Conservation (phyloP, 2,329 filamentous ascomycete genomes). For the Colletotrichum sp. region DNA sequence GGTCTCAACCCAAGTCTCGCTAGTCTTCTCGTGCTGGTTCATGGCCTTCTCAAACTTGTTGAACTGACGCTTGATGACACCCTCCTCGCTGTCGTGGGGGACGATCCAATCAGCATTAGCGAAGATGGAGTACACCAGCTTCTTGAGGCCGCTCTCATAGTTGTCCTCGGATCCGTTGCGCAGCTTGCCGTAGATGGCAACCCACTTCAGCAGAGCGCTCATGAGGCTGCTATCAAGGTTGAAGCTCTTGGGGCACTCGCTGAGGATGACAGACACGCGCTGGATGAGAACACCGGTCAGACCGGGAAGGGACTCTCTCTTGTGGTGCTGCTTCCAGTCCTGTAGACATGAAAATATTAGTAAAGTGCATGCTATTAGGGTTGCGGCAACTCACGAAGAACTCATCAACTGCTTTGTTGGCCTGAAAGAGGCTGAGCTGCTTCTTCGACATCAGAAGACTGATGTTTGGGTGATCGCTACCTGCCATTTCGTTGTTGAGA, state of each 20-base stretch:
- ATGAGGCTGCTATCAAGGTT: neutral
- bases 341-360: neutral
- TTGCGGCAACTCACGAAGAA: neutral
- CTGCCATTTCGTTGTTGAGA: neutral
- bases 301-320: neutral
- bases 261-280: neutral
- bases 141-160: neutral
- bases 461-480: neutral
- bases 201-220: neutral
- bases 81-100: neutral
- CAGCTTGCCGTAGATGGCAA: neutral
- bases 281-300: neutral
- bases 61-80: neutral
- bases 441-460: neutral
- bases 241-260: neutral
- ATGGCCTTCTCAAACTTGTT: neutral
- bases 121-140: neutral
- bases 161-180: neutral
- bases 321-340: neutral
- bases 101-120: neutral
- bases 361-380: accelerated
- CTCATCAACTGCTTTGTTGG: neutral
- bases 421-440: neutral
- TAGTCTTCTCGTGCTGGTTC: neutral
- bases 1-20: neutral